A percentile compares a stretch with the other conserved stretches of the same genome.
Evolutionary conservation across 805 yeast species (phyloP).

Genomic region (Naumovozyma baii): DNA sequence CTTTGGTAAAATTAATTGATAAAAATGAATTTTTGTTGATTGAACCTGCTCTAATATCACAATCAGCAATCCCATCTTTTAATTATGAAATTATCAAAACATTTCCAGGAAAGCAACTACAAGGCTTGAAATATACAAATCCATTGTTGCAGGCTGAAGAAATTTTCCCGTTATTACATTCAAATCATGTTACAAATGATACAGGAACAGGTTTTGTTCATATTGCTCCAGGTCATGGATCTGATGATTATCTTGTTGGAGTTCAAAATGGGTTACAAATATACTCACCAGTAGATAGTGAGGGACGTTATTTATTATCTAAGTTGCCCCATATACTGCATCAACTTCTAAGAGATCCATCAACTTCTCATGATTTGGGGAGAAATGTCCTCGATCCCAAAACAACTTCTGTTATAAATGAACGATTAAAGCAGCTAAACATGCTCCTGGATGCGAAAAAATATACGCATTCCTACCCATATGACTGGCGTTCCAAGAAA

Average conservation of each 20-base stretch:
- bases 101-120: constrained; percentile 37
- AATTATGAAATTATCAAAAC: constrained; percentile 14
- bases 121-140: constrained; percentile 41
- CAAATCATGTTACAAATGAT: constrained; percentile 66
- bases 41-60: constrained; percentile 39
- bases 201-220: constrained; percentile 96
- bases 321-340: constrained; percentile 28
- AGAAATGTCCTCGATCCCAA: constrained; percentile 46
- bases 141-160: constrained; percentile 39
- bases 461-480: constrained; percentile 80
- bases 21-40: constrained; percentile 44
- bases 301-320: constrained; percentile 54
- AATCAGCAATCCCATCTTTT: constrained; percentile 21
- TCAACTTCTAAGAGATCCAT: constrained; percentile 10
- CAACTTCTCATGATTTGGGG: constrained; percentile 28
- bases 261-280: constrained; percentile 45
- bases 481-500: constrained; percentile 93
- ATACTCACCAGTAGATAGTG: constrained; percentile 68
- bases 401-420: constrained; percentile 43
- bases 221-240: constrained; percentile 96
- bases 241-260: constrained; percentile 79
- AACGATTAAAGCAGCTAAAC: constrained; percentile 32
- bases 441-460: constrained; percentile 41
- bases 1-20: constrained; percentile 32
- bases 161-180: constrained; percentile 53